Base-by-base conservation (phyloP, 179 eudicot species). In the Dionaea muscipula region DNA sequence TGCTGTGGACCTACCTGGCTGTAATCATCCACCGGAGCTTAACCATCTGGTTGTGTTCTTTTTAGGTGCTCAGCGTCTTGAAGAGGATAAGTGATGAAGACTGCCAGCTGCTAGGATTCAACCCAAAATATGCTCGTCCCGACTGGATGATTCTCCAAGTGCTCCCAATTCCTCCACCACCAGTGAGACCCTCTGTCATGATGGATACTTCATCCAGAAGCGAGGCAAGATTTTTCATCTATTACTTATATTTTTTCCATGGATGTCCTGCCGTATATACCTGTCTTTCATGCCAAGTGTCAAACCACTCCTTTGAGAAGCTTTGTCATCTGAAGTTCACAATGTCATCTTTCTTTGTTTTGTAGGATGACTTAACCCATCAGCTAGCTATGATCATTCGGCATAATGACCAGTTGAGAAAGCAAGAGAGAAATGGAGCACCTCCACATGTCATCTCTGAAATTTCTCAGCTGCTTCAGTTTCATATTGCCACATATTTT, bases 71-170 rank as follows among this genome's bases (percentile, higher is more conserved):
- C 15, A 78, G 79, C 65, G 91, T 94, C 54, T 66, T 94, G 53
- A 94, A 94, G 75, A 79, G 96, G 48, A 62, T 94, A 47, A 85
- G 85, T 76, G 99, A 94, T 67, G 99, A 94, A 61, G 95, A 94
- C 59, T 89, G 96, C 67, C 64, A 53, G 28, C 63, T 80, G 63
- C 66, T 94, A 62, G 99, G 99, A 33, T 80, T 94, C 51, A 81
- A 80, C 66, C 96, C 99, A 11, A 81, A 81, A 53, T 94, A 71
- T 78, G 99, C 99, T 35, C 96, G 99, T 51, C 99, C 99, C 17
- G 99, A 89, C 59, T 94, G 99, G 99, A 85, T 89, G 99, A 89
- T 94, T 67, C 81, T 94, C 51, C 99, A 94, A 80, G 99, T 81
- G 59, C 94, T 94, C 40, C 99, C 96, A 3, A 83, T 94, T 36